phyloP scores from a whole-genome alignment of 768 basidiomycete genomes.

The Podaxis pistillaris region DNA sequence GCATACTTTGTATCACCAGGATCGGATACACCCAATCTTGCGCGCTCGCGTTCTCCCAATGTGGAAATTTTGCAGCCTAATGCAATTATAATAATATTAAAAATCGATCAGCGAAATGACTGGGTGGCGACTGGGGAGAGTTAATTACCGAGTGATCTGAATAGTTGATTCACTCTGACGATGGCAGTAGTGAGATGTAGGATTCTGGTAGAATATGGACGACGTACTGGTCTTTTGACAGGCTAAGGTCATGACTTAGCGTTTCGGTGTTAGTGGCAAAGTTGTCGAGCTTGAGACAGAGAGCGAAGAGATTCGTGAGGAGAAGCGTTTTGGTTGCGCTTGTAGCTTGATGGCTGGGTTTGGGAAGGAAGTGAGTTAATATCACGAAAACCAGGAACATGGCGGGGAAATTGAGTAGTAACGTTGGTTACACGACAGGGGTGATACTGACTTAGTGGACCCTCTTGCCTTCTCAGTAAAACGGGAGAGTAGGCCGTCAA shows the following conservation, averaged over 20 bases:
- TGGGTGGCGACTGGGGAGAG: background rate
- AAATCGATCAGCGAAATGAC: constrained; percentile 38
- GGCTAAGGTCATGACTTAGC: constrained; percentile 73
- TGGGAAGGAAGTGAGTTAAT: background rate
- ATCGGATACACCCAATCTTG: constrained; percentile 65
- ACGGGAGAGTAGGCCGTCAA: constrained; percentile 72
- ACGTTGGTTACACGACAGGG: constrained; percentile 2
- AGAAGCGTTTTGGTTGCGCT: constrained; percentile 69
- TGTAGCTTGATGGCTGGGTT: constrained; percentile 54
- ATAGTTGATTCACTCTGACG: constrained; percentile 56
- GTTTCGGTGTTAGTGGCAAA: constrained; percentile 67
- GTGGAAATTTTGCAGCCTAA: constrained; percentile 72
- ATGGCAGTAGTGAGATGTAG: constrained; percentile 8
- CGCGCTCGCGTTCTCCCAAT: constrained; percentile 60
- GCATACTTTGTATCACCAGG: constrained; percentile 68
- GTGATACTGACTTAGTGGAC: constrained; percentile 53
- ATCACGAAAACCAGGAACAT: background rate
- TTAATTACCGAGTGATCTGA: constrained; percentile 66
- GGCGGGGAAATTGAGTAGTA: background rate
- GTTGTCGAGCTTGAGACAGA: constrained; percentile 78
- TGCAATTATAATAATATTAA: constrained; percentile 2
- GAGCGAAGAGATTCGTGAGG: constrained; percentile 74
- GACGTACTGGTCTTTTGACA: constrained; percentile 63
- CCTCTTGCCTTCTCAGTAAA: constrained; percentile 79
- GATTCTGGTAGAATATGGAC: background rate